Evolutionary conservation across 306 rosid genomes (phyloP), one percentile per base, ranked within the genome.

Genomic region (Psophocarpus tetragonolobus): DNA sequence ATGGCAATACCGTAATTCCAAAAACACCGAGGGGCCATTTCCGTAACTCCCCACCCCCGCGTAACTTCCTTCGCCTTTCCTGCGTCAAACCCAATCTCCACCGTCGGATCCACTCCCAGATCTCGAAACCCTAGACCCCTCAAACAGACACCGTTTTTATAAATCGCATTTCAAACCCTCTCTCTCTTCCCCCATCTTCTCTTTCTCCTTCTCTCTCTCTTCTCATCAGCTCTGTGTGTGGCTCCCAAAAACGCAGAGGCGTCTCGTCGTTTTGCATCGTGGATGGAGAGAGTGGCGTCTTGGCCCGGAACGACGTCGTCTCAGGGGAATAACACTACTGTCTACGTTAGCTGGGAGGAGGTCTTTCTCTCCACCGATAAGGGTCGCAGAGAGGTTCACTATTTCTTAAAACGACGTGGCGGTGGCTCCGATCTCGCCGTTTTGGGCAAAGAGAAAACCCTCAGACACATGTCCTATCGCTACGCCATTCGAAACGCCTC

Each of bases 361-460:
- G 88, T 74, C 12, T 86, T 80, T 1, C 87, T 87, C 4, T 85
- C 91, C 0, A 76, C 32, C 63, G 88, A 89, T 7, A 92, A 79
- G 32, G 98, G 98, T 9, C 79, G 86, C 45, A 88, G 89, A 32
- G 92, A 90, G 92, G 90, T 94, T 35, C 93, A 86, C 38, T 94
- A 89, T 60, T 83, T 77, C 38, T 84, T 94, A 18, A 92, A 82
- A 73, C 80, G 85, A 14, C 73, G 79, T 5, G 87, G 78, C 44
- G 97, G 95, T 5, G 77, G 73, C 64, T 84, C 87, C 71, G 95
- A 94, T 94, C 97, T 94, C 80, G 97, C 89, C 0, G 90, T 92
- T 14, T 70, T 90, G 0, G 98, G 95, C 3, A 94, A 86, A 74
- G 98, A 94, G 81, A 92, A 84, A 87, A 90, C 88, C 83, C 61